Percentiles rank a stretch among this genome's conserved stretches.
Evolutionary conservation across 768 basidiomycete species (phyloP).

Genomic region (Russula griseocarnosa): DNA sequence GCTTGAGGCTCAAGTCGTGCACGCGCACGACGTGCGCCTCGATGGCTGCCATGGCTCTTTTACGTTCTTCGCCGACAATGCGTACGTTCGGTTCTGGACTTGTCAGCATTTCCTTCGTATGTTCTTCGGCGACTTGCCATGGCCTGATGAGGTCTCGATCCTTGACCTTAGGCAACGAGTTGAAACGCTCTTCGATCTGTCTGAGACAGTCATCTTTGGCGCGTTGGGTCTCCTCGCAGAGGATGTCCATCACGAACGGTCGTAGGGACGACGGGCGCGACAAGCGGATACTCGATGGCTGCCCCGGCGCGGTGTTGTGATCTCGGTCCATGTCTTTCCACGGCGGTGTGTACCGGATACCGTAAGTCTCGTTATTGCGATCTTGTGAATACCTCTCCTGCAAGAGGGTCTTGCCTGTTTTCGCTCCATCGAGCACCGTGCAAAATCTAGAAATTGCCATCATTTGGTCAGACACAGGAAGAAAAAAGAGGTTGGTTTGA

Average conservation of each 20-base stretch:
- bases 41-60: constrained; percentile 12
- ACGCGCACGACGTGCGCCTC: constrained; percentile 2
- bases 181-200: constrained; percentile 35
- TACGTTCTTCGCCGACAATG: constrained; percentile 27
- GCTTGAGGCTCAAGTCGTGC: background rate
- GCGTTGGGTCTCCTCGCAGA: constrained; percentile 29
- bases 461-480: background rate
- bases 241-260: constrained; percentile 18
- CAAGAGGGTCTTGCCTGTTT: constrained; percentile 51
- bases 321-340: constrained; percentile 30
- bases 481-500: background rate
- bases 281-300: background rate
- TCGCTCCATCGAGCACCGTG: constrained; percentile 55
- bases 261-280: background rate
- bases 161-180: constrained; percentile 1
- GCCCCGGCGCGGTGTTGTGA: background rate
- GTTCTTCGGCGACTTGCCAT: constrained; percentile 36
- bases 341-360: constrained; percentile 30
- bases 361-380: constrained; percentile 26
- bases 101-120: constrained; percentile 33
- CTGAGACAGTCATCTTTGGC: constrained; percentile 30
- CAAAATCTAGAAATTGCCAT: constrained; percentile 40
- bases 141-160: constrained; percentile 38
- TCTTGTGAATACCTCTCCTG: constrained; percentile 32
- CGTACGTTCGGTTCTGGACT: constrained; percentile 41